Conservation (phyloP, 192 early-diverging fungal genomes). For the Entomortierella lignicola region DNA sequence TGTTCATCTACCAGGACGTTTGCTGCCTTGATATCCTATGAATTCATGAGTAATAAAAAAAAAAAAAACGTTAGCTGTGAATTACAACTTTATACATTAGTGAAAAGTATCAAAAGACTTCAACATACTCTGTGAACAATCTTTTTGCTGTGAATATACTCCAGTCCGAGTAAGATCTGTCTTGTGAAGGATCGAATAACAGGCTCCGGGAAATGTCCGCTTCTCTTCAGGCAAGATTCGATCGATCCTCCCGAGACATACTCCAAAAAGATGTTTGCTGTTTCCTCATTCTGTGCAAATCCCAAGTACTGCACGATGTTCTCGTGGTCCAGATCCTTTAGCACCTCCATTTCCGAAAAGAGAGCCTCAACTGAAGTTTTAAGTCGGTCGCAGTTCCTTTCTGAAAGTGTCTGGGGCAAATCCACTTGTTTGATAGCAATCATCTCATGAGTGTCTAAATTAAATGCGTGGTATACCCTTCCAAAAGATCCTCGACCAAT, state of each 20-base stretch:
- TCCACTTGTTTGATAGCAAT: slow-evolving; percentile 89
- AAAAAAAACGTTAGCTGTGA: slow-evolving; percentile 2
- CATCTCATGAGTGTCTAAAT: slow-evolving; percentile 76
- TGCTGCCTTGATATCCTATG: slow-evolving; percentile 82
- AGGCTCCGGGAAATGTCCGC: slow-evolving; percentile 78
- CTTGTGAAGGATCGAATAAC: slow-evolving; percentile 78
- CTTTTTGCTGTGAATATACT: slow-evolving; percentile 83
- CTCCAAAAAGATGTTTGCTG: slow-evolving; percentile 95
- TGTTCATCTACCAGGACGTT: slow-evolving; percentile 83
- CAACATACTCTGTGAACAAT: slow-evolving; percentile 76
- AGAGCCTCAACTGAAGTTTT: slow-evolving; percentile 66
- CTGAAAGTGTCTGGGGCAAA: slow-evolving; percentile 64
- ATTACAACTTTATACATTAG: too few relatives aligned
- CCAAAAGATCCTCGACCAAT: slow-evolving; percentile 91
- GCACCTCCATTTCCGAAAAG: slow-evolving; percentile 77
- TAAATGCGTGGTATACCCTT: slow-evolving; percentile 80
- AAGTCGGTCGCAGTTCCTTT: slow-evolving; percentile 57
- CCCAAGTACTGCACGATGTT: slow-evolving; percentile 96
- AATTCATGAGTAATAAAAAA: not conserved
- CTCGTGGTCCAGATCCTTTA: slow-evolving; percentile 84
- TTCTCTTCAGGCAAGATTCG: slow-evolving; percentile 77
- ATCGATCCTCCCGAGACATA: slow-evolving; percentile 96
- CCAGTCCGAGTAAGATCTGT: slow-evolving; percentile 87
- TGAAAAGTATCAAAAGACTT: too few relatives aligned
- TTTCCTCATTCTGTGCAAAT: slow-evolving; percentile 67